These are phyloP conservation scores for Calamus simplicifolius DNA, from an alignment of 176 grass and related monocot genomes.

Conservation along the genomic window DNA sequence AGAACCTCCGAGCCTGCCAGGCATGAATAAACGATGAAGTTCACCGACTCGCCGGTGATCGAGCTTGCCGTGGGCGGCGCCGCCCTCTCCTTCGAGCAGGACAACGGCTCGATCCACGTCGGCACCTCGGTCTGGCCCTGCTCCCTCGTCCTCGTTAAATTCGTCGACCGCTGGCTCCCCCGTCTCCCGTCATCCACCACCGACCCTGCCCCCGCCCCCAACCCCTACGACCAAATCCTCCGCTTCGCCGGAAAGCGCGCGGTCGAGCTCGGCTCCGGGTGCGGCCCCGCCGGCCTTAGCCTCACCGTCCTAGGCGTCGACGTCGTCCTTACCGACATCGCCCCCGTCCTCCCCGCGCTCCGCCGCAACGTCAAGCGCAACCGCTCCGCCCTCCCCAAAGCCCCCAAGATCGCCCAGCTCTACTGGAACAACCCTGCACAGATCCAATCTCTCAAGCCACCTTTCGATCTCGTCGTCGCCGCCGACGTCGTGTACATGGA, in stretches of 20 bases:
- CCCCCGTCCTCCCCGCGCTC: conserved; percentile 73
- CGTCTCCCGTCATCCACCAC: neutral
- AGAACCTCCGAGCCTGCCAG: neutral
- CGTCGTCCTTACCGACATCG: conserved; percentile 78
- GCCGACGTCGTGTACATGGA: conserved; percentile 90
- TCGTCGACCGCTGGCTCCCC: conserved; percentile 64
- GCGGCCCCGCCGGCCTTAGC: conserved; percentile 77
- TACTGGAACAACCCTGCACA: conserved; percentile 76
- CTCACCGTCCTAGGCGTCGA: conserved; percentile 70
- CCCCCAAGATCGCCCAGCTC: conserved; percentile 62
- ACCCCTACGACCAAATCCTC: conserved; percentile 70
- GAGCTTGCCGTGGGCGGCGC: conserved; percentile 56
- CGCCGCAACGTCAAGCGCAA: conserved; percentile 84
- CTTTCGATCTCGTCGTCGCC: conserved; percentile 73
- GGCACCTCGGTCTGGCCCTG: conserved; percentile 93
- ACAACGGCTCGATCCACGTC: conserved; percentile 88
- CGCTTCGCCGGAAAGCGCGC: conserved; percentile 55
- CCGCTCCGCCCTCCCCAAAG: conserved; percentile 37
- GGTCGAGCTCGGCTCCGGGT: conserved; percentile 71
- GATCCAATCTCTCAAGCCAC: conserved; percentile 35
- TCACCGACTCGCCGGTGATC: conserved; percentile 83
- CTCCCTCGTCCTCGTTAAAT: conserved; percentile 96
- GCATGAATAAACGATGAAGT: conserved; percentile 29
- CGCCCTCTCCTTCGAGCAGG: conserved; percentile 83
- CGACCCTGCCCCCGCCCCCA: conserved; percentile 14